Base-by-base conservation (phyloP, 2,329 filamentous ascomycete species). In the Cryphonectria nitschkei region DNA sequence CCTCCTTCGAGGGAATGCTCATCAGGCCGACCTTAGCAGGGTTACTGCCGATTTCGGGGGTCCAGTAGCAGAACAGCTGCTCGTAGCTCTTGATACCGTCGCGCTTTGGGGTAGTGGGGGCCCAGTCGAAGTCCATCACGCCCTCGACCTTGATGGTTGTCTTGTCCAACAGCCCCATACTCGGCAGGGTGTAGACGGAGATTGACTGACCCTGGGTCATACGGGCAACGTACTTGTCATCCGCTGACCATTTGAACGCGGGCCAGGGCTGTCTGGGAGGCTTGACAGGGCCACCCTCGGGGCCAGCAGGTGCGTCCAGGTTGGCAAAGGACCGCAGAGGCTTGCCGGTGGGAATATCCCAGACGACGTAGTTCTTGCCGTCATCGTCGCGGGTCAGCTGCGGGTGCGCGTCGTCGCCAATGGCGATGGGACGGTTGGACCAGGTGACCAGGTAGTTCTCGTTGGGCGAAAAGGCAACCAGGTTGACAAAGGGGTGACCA, bases 331-430 rank as follows among this genome's bases (percentile, higher is more conserved):
- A 98, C 74, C 96, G 93, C 66, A 99, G 87, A 70, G 95, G 94
- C 81, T 95, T 93, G 77, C 90, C 91, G 13, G 95, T 96, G 67
- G 93, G 92, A 73, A 98, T 91, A 78, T 98, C 95, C 96, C 96
- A 99, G 78, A 99, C 95, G 78, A 99, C 92, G 82, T 98, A 98
- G 87, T 98, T 98, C 87, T 98, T 98, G 82, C 96, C 96, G 77
- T 99, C 95, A 78, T 99, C 96, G 78, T 98, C 96, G 72, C 94
- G 86, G 3, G 93, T 91, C 66, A 98, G 87, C n/a, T 92, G 85
- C 2, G 93, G 92, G 81, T 97, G 92, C 74, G 93, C 92, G 75
- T 91, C 90, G 76, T 98, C 96, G 72, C 96, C 93, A 70, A 99
- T 94, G 73, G 92, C 90, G 78, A 99, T 97, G 34, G 96, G 94